These are phyloP conservation scores for Ceratobasidium sp. DNA, from an alignment of 1,284 basidiomycete species.

Conservation along the genomic window DNA sequence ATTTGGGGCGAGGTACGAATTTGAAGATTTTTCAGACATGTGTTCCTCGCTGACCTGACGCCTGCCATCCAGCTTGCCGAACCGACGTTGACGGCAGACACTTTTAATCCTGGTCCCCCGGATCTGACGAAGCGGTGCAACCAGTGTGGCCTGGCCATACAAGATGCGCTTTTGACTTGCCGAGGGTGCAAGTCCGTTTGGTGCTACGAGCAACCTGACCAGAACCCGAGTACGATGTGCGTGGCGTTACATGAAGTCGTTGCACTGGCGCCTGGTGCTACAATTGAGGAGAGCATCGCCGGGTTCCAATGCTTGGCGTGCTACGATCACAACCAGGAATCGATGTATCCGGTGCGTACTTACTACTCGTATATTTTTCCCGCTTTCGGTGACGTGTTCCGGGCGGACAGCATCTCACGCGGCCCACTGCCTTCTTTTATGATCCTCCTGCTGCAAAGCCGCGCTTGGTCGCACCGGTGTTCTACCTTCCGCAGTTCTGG, in stretches of 20 bases:
- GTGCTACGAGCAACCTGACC: not conserved
- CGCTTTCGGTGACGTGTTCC: no score
- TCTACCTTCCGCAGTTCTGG: conserved; percentile 15
- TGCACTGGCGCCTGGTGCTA: not conserved
- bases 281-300: not conserved
- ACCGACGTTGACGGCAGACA: not conserved
- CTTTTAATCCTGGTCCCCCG: not conserved
- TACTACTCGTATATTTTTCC: not conserved
- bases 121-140: not conserved
- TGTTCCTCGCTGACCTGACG: no score
- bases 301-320: not conserved
- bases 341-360: conserved; percentile 3
- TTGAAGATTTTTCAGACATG: no score
- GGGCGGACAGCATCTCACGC: not conserved
- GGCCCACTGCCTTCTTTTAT: not conserved
- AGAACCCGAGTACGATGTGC: not conserved
- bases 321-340: not conserved
- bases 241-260: not conserved
- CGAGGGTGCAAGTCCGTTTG: not conserved
- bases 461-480: not conserved
- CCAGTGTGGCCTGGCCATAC: not conserved
- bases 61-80: not conserved
- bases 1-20: no score
- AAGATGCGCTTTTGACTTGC: not conserved
- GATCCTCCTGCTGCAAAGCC: not conserved